Conservation (phyloP, 768 basidiomycete genomes). For the Leccinum longicurvipes region DNA sequence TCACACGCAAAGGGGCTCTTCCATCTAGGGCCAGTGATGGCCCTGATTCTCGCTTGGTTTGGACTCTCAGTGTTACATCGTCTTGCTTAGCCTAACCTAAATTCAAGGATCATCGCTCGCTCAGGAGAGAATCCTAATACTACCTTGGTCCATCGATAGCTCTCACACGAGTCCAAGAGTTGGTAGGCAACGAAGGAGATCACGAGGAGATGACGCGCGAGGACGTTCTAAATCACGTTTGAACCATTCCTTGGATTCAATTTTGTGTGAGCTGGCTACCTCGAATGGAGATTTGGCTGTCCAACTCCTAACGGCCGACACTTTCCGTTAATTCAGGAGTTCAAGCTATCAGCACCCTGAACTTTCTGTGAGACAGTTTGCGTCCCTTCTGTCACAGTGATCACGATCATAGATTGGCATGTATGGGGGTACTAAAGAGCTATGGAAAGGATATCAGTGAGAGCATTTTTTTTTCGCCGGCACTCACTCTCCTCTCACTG, state of each 20-base stretch:
- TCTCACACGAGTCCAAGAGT: too few relatives aligned
- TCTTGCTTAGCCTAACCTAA: neutral
- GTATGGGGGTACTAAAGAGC: neutral
- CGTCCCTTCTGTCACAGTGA: neutral
- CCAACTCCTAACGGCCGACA: neutral
- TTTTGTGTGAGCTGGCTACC: neutral
- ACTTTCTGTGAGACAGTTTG: neutral
- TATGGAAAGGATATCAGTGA: neutral
- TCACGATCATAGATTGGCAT: neutral
- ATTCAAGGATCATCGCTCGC: neutral
- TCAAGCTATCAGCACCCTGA: neutral
- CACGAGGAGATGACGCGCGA: too few relatives aligned
- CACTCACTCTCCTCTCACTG: neutral
- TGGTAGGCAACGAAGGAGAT: too few relatives aligned
- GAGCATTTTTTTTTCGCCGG: neutral
- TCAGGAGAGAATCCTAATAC: neutral
- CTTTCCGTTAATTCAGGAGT: neutral
- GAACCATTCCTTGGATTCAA: neutral
- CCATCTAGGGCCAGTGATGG: neutral
- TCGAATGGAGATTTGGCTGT: neutral
- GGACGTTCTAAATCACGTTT: too few relatives aligned
- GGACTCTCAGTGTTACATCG: too few relatives aligned
- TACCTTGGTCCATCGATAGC: neutral
- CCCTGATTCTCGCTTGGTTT: neutral
- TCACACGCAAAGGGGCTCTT: neutral